A percentile compares a stretch with the other conserved stretches of the same genome.
Conservation (phyloP, 2,329 filamentous ascomycete genomes). For the Penicillium sp. region DNA sequence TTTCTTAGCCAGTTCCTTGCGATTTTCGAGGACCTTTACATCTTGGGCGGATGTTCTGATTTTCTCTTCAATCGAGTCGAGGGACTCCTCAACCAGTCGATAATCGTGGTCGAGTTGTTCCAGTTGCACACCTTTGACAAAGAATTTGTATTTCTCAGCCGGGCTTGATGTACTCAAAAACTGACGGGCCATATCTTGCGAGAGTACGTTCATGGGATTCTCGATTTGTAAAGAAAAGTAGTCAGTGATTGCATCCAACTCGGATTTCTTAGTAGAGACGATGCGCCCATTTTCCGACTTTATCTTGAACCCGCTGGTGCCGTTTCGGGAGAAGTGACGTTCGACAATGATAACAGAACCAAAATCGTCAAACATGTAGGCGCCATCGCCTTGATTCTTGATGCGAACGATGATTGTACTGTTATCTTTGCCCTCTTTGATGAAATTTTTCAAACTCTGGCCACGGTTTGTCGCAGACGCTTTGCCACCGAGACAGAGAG, state of each 20-base stretch:
- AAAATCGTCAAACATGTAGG: constrained; percentile 77
- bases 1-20: constrained; percentile 58
- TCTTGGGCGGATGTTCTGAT: constrained; percentile 60
- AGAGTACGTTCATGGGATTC: constrained; percentile 92
- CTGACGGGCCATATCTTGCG: constrained; percentile 89
- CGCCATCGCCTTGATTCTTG: constrained; percentile 82
- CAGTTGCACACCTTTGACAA: constrained; percentile 88
- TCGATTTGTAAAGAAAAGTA: constrained; percentile 92
- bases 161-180: constrained; percentile 84
- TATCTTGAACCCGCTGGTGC: constrained; percentile 78
- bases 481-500: constrained; percentile 90
- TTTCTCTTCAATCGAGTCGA: constrained; percentile 68
- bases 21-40: constrained; percentile 57
- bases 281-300: constrained; percentile 67
- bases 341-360: constrained; percentile 87
- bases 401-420: constrained; percentile 74
- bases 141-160: constrained; percentile 90
- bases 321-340: constrained; percentile 73
- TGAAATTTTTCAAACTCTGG: constrained; percentile 80
- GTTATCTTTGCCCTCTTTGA: constrained; percentile 77
- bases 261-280: constrained; percentile 77
- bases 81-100: constrained; percentile 70
- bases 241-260: constrained; percentile 89
- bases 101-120: constrained; percentile 92
- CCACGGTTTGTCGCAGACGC: constrained; percentile 90